Percentiles rank a stretch among this genome's conserved stretches.
Conservation (phyloP, 345 rosid genomes). For the Brassica carinata region DNA sequence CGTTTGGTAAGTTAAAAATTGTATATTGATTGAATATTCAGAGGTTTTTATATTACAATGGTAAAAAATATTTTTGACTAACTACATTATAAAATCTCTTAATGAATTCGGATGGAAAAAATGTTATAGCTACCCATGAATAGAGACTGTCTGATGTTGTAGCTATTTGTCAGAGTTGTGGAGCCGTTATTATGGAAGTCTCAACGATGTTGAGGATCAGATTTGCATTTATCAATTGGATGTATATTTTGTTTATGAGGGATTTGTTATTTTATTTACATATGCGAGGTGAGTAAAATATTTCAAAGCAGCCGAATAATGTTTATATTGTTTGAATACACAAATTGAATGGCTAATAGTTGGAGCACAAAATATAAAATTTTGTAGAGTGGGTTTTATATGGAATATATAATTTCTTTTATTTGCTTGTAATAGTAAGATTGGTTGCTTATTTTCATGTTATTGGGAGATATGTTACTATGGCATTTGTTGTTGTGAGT, state of each 20-base stretch:
- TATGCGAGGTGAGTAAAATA: background rate
- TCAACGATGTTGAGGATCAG: background rate
- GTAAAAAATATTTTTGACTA: background rate
- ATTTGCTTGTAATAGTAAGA: background rate
- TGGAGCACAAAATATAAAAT: background rate
- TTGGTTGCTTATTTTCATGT: background rate
- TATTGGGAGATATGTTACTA: background rate
- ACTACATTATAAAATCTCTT: background rate
- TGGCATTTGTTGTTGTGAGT: background rate
- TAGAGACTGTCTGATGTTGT: background rate
- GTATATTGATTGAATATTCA: background rate
- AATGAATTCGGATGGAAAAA: background rate
- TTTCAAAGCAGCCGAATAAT: background rate
- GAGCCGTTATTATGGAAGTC: background rate
- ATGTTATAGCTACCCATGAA: background rate
- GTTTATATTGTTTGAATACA: background rate
- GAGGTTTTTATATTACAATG: background rate
- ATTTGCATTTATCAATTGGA: background rate
- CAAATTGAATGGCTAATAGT: background rate
- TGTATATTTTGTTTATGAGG: background rate
- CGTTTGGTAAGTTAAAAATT: background rate
- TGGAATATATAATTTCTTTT: background rate
- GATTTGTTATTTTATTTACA: background rate
- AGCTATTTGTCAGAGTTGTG: background rate
- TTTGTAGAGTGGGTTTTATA: background rate